These are phyloP conservation scores for Torrubiella hemipterigena DNA, from an alignment of 2,329 filamentous ascomycete species.

Conservation along the genomic window DNA sequence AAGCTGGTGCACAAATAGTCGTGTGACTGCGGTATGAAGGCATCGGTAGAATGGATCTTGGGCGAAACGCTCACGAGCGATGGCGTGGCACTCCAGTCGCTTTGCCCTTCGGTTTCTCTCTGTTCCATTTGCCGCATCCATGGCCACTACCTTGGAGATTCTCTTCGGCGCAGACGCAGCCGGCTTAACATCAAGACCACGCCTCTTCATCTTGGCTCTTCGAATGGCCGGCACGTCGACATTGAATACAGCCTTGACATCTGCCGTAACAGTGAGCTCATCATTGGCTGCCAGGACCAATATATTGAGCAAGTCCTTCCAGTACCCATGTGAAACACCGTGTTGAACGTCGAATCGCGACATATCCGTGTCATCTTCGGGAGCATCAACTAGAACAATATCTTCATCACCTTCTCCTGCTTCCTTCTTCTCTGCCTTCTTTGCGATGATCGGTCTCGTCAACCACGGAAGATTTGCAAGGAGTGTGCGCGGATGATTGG, in stretches of 20 bases:
- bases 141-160: constrained; percentile 4
- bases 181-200: background rate
- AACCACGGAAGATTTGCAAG: constrained; percentile 42
- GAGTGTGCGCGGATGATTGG: constrained; percentile 42
- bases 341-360: constrained; percentile 28
- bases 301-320: constrained; percentile 49
- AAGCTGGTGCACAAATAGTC: constrained; percentile 45
- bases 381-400: constrained; percentile 19
- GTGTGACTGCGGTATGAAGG: constrained; percentile 38
- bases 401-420: constrained; percentile 17
- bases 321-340: constrained; percentile 46
- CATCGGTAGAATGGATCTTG: constrained; percentile 33
- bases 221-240: constrained; percentile 15
- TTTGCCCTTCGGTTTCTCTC: too few relatives aligned
- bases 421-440: constrained; percentile 31
- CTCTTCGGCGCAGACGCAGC: background rate
- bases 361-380: constrained; percentile 22
- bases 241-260: constrained; percentile 29
- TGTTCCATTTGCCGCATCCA: constrained; percentile 7
- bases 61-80: constrained; percentile 26
- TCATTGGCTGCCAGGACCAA: constrained; percentile 37
- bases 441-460: constrained; percentile 40
- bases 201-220: constrained; percentile 7
- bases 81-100: constrained; percentile 26
- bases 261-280: constrained; percentile 27